Evolutionary conservation across 345 rosid genomes (phyloP).

Genomic region (Acer saccharum): DNA sequence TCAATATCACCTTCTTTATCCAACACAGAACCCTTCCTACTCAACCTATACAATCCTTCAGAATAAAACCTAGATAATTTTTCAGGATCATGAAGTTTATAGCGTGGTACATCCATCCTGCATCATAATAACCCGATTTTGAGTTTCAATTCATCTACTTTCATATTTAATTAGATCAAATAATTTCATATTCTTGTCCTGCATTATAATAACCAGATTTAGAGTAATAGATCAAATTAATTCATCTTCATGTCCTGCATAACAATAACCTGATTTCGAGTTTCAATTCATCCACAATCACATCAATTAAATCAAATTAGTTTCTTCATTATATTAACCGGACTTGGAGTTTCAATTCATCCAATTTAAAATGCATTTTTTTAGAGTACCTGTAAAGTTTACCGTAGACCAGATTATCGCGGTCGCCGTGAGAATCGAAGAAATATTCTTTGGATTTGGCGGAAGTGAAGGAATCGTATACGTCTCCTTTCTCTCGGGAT

Average conservation of each 20-base stretch:
- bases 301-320: too few species aligned
- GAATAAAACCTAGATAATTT: slow-evolving; percentile 36
- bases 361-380: too few species aligned
- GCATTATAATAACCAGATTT: too few species aligned
- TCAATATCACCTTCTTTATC: slow-evolving; percentile 72
- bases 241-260: too few species aligned
- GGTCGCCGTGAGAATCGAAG: slow-evolving; percentile 86
- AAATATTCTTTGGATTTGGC: slow-evolving; percentile 76
- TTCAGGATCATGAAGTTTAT: slow-evolving; percentile 47
- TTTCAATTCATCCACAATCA: too few species aligned
- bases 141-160: slow-evolving; percentile 1
- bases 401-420: slow-evolving; percentile 82
- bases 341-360: too few species aligned
- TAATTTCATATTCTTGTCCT: too few species aligned
- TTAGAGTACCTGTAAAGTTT: slow-evolving; percentile 66
- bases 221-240: too few species aligned
- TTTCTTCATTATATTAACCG: too few species aligned
- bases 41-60: slow-evolving; percentile 39
- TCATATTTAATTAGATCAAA: too few species aligned
- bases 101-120: slow-evolving; percentile 90
- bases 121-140: slow-evolving; percentile 21
- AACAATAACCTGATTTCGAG: too few species aligned
- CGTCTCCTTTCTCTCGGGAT: slow-evolving; percentile 23
- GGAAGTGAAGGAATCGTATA: slow-evolving; percentile 21
- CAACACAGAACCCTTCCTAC: slow-evolving; percentile 37